Conservation (phyloP, 1,284 basidiomycete species). For the Neonothopanus nambi region DNA sequence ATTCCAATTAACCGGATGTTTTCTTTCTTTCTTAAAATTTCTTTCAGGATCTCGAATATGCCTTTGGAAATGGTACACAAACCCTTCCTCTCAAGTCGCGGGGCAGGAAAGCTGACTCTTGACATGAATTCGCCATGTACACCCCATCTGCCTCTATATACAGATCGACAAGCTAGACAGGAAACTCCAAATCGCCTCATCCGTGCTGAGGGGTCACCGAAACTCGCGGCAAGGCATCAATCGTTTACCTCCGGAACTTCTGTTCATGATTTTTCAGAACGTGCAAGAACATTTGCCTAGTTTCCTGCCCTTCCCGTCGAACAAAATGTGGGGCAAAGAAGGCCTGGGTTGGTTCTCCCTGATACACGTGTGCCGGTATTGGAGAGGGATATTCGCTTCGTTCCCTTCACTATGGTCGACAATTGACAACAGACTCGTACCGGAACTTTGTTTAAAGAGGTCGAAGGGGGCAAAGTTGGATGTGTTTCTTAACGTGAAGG, state of each 20-base stretch:
- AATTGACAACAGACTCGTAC: slow-evolving; percentile 4
- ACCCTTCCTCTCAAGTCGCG: too few species aligned
- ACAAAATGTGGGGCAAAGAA: background rate
- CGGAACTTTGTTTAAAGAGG: slow-evolving; percentile 15
- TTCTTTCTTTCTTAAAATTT: too few species aligned
- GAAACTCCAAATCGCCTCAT: slow-evolving; percentile 4
- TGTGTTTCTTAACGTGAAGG: slow-evolving; percentile 12
- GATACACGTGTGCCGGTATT: slow-evolving; percentile 15
- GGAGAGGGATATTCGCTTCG: slow-evolving; percentile 9
- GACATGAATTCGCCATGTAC: too few species aligned
- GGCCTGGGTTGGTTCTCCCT: slow-evolving; percentile 9
- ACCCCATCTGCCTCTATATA: too few species aligned
- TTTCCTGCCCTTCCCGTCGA: slow-evolving; percentile 1
- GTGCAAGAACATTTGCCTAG: background rate
- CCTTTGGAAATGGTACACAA: too few species aligned
- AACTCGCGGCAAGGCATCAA: slow-evolving; percentile 12
- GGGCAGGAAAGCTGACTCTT: too few species aligned
- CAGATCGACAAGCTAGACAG: slow-evolving; percentile 10
- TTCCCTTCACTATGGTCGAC: slow-evolving; percentile 5
- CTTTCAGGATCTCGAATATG: too few species aligned
- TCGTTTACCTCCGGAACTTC: slow-evolving; percentile 13
- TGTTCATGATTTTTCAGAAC: slow-evolving; percentile 10
- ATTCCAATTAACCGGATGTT: too few species aligned
- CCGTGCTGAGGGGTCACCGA: slow-evolving; percentile 9
- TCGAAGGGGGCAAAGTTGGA: slow-evolving; percentile 14